Conservation (phyloP, 441 rosid species). For the Cnidoscolus chayamansa region DNA sequence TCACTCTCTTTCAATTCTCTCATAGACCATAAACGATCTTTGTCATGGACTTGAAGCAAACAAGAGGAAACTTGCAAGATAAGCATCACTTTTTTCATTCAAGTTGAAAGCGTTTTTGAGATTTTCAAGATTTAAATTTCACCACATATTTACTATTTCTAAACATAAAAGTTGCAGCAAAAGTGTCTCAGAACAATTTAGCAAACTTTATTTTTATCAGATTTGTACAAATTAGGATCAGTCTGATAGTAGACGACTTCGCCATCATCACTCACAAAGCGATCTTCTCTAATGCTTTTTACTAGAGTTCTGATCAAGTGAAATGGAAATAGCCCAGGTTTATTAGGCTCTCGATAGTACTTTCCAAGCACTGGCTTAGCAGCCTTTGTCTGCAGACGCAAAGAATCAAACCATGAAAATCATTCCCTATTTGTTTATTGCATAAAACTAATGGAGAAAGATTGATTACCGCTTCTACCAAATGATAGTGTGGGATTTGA, state of each 20-base stretch:
- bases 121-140: no score
- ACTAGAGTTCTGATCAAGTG: constrained; percentile 36
- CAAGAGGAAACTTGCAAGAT: no score
- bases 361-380: constrained; percentile 47
- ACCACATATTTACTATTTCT: no score
- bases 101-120: no score
- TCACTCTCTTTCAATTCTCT: no score
- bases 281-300: constrained; percentile 41
- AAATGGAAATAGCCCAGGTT: constrained; percentile 41
- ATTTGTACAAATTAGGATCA: constrained; percentile 23
- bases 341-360: constrained; percentile 48
- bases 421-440: not conserved
- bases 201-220: no score
- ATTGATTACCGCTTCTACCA: constrained; percentile 62
- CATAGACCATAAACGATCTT: no score
- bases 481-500: constrained; percentile 85
- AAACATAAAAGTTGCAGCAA: no score
- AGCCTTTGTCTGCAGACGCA: constrained; percentile 19
- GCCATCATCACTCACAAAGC: constrained; percentile 47
- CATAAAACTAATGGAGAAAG: no score
- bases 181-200: no score
- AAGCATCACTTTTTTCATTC: no score
- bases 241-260: constrained; percentile 44
- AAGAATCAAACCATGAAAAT: not conserved
- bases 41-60: no score